Percentiles rank a stretch among this genome's conserved stretches.
phyloP scores from a whole-genome alignment of 176 grass and related monocot species.

The Saccharum officinarum region DNA sequence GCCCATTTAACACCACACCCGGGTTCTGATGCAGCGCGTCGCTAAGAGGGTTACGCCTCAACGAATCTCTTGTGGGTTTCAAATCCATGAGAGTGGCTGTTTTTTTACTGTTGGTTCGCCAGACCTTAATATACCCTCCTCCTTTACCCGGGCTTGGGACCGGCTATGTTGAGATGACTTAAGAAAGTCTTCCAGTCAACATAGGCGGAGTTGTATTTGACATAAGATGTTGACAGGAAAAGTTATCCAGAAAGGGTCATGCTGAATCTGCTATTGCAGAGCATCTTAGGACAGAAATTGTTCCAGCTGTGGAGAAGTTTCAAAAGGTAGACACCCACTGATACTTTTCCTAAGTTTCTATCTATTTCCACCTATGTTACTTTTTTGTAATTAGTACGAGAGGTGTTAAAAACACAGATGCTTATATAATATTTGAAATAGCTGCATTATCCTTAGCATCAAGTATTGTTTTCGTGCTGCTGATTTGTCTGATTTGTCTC shows the following conservation, averaged over 20 bases:
- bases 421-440: conserved; percentile 27
- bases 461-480: conserved; percentile 12
- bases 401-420: neutral
- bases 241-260: conserved; percentile 53
- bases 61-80: too few relatives aligned
- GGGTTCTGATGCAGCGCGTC: too few relatives aligned
- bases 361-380: conserved; percentile 14
- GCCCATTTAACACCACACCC: too few relatives aligned
- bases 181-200: too few relatives aligned
- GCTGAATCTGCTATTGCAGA: conserved; percentile 57
- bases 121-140: too few relatives aligned
- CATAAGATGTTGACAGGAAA: conserved; percentile 54
- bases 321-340: conserved; percentile 56
- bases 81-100: too few relatives aligned
- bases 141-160: too few relatives aligned
- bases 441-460: conserved; percentile 18
- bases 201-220: too few relatives aligned
- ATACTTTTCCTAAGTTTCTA: neutral
- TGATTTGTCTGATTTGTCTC: conserved; percentile 14
- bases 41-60: too few relatives aligned
- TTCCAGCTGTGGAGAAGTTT: conserved; percentile 69
- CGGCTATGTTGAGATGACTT: too few relatives aligned
- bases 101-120: too few relatives aligned
- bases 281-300: conserved; percentile 54
- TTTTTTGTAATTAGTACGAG: neutral